A percentile compares a stretch with the other conserved stretches of the same genome.
Evolutionary conservation across 768 basidiomycete genomes (phyloP).

Genomic region (Leccinum rimulosum): DNA sequence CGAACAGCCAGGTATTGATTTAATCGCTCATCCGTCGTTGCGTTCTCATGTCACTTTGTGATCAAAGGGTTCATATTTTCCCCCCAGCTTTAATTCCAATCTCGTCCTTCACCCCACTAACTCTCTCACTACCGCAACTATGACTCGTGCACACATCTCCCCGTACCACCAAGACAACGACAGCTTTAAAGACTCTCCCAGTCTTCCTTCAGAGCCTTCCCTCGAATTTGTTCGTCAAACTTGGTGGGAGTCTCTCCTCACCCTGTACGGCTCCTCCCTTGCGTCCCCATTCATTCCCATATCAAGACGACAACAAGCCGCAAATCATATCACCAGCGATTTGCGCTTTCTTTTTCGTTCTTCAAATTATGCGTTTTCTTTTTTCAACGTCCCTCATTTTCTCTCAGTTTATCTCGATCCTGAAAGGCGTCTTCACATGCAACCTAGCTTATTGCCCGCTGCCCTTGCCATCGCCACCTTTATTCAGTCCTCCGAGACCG

Average conservation of each 20-base stretch:
- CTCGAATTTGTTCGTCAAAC: constrained; percentile 66
- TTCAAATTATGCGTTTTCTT: constrained; percentile 72
- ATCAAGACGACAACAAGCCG: constrained; percentile 45
- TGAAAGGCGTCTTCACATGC: constrained; percentile 50
- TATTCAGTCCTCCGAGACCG: constrained; percentile 66
- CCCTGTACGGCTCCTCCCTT: constrained; percentile 45
- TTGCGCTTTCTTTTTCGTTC: constrained; percentile 61
- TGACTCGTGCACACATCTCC: constrained; percentile 5
- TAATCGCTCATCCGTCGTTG: constrained; percentile 20
- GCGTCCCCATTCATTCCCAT: constrained; percentile 34
- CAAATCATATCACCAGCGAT: constrained; percentile 49
- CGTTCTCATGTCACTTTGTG: constrained; percentile 24
- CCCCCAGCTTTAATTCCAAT: constrained; percentile 4
- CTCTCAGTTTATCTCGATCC: constrained; percentile 58
- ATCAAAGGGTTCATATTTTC: constrained; percentile 21
- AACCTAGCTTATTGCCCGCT: constrained; percentile 64
- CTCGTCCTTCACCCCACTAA: constrained; percentile 4
- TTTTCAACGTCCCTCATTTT: constrained; percentile 70
- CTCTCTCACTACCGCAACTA: background rate
- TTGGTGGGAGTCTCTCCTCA: constrained; percentile 76
- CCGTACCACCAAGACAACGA: constrained; percentile 12
- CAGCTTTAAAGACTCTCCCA: constrained; percentile 9
- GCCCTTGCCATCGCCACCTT: constrained; percentile 65
- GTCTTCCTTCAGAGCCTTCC: constrained; percentile 56
- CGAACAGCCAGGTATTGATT: constrained; percentile 32